These are phyloP conservation scores for Xerocomellus intermedius DNA, from an alignment of 768 basidiomycete genomes.

Conservation along the genomic window DNA sequence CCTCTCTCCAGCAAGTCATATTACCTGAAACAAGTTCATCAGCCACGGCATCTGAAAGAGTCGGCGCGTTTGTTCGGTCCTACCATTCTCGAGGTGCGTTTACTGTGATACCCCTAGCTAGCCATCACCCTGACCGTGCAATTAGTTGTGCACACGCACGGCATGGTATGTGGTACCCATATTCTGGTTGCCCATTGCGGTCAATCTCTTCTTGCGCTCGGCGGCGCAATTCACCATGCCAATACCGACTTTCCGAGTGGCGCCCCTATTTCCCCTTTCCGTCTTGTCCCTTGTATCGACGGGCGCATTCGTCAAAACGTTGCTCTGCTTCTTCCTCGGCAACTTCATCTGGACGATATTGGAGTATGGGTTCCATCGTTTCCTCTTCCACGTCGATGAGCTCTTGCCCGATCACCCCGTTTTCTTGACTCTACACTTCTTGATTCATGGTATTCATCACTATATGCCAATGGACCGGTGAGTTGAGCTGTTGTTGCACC, in stretches of 20 bases:
- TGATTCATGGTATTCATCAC: conserved; percentile 95
- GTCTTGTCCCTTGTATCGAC: conserved; percentile 48
- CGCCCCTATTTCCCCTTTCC: conserved; percentile 55
- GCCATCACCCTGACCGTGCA: not conserved
- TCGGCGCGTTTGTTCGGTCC: conserved; percentile 88
- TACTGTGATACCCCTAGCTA: not conserved
- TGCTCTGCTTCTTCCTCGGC: conserved; percentile 75
- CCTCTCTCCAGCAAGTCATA: conserved; percentile 72
- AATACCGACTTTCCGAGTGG: conserved; percentile 58
- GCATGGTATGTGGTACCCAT: conserved; percentile 92
- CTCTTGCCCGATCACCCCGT: conserved; percentile 78
- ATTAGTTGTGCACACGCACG: conserved; percentile 76
- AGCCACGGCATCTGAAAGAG: conserved; percentile 82
- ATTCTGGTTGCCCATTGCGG: conserved; percentile 86
- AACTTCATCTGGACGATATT: conserved; percentile 92
- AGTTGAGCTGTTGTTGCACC: conserved; percentile 18
- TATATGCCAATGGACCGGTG: conserved; percentile 96
- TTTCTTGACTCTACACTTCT: conserved; percentile 85
- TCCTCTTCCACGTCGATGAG: conserved; percentile 94
- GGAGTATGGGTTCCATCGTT: conserved; percentile 92
- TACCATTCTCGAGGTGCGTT: conserved; percentile 69
- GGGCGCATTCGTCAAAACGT: conserved; percentile 51
- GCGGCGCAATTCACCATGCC: conserved; percentile 74
- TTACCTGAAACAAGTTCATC: conserved; percentile 95
- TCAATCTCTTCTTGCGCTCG: conserved; percentile 80